Evolutionary conservation across 305 asterid genomes (phyloP).

Genomic region (Rubia tinctorum): DNA sequence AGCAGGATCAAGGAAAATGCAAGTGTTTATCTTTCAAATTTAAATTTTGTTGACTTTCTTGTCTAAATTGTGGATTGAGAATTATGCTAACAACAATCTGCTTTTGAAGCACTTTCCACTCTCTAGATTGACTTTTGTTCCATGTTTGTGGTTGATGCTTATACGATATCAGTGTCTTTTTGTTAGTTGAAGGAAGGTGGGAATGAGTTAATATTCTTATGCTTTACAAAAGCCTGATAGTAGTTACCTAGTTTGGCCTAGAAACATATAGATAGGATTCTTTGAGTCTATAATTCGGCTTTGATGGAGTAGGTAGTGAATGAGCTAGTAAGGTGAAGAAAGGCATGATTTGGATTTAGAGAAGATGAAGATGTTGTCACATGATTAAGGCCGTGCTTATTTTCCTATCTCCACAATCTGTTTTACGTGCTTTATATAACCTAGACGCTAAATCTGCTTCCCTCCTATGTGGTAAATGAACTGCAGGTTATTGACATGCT

Average conservation of each 20-base stretch:
- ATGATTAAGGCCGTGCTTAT: background rate
- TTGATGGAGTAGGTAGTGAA: background rate
- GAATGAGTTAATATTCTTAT: background rate
- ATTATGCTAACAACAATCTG: background rate
- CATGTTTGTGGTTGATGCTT: background rate
- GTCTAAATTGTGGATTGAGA: background rate
- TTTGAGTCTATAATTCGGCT: no score
- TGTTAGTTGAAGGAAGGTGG: background rate
- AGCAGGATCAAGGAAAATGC: background rate
- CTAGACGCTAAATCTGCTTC: background rate
- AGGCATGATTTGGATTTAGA: background rate
- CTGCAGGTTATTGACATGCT: constrained; percentile 83
- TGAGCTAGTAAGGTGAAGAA: background rate
- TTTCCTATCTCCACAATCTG: background rate
- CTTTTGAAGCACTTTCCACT: background rate
- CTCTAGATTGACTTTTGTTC: background rate
- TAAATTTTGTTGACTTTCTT: background rate
- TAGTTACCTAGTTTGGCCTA: no score
- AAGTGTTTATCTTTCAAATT: background rate
- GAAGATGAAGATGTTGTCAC: background rate
- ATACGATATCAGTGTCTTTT: background rate
- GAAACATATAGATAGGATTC: background rate
- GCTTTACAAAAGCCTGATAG: background rate
- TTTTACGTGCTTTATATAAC: background rate
- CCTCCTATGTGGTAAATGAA: background rate